phyloP scores from a whole-genome alignment of 805 yeast species.

The Candida stauntonica region DNA sequence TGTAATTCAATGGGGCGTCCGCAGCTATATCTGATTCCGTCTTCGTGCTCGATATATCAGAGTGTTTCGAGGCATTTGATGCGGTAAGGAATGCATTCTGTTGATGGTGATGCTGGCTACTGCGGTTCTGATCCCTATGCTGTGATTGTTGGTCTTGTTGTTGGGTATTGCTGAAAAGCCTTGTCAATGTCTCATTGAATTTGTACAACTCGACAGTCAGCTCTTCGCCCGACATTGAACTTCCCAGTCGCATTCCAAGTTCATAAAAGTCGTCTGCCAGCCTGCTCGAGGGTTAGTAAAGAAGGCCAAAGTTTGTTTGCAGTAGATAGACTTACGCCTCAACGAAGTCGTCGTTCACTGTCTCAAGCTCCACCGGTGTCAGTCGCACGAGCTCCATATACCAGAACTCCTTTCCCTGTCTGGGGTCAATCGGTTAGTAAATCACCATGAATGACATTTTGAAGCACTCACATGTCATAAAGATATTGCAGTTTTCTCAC shows the following conservation, averaged over 20 bases:
- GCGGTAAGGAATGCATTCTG: not conserved
- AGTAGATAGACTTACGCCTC: constrained; percentile 15
- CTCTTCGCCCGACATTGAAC: constrained; percentile 8
- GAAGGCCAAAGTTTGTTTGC: too few species aligned
- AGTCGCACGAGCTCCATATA: constrained; percentile 18
- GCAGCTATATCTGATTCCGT: not conserved
- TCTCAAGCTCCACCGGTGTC: constrained; percentile 21
- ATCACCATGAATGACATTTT: not conserved
- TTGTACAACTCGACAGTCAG: constrained; percentile 21
- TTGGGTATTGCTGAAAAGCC: constrained; percentile 16
- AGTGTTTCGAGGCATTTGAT: too few species aligned
- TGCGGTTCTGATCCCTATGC: not conserved
- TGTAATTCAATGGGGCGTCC: not conserved
- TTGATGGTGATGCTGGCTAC: not conserved
- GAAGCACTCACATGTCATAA: constrained; percentile 14
- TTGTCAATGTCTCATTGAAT: constrained; percentile 25
- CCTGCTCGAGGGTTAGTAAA: constrained; percentile 4
- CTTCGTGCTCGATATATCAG: constrained; percentile 1
- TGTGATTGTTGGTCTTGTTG: not conserved
- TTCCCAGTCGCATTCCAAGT: constrained; percentile 14
- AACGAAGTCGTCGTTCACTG: constrained; percentile 22
- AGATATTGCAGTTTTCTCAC: constrained; percentile 13
- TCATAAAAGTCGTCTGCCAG: constrained; percentile 14
- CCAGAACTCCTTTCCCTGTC: constrained; percentile 22
- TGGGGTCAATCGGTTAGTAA: constrained; percentile 5